Percentiles rank a stretch among this genome's conserved stretches.
Evolutionary conservation across 1,284 basidiomycete species (phyloP).

Genomic region (Binderoboletus segoi): DNA sequence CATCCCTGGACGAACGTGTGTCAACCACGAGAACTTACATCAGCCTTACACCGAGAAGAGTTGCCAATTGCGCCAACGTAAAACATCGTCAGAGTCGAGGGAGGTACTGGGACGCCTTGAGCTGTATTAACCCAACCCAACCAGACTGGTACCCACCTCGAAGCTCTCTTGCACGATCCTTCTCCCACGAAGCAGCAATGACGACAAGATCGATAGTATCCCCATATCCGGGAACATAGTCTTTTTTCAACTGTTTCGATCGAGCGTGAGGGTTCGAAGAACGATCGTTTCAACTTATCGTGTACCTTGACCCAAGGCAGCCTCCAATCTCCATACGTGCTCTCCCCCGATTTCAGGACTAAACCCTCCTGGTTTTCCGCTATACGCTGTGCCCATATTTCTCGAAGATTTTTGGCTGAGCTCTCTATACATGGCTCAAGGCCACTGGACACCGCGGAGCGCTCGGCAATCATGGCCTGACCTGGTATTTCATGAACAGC

Average conservation of each 20-base stretch:
- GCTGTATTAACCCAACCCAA: not conserved
- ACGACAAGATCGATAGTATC: conserved; percentile 80
- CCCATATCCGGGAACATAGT: conserved; percentile 82
- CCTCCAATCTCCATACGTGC: conserved; percentile 62
- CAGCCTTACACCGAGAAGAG: conserved; percentile 34
- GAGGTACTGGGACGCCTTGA: conserved; percentile 54
- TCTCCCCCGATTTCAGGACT: conserved; percentile 75
- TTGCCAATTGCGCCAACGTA: conserved; percentile 67
- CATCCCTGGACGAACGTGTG: not conserved
- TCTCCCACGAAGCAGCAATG: conserved; percentile 78
- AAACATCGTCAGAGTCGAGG: conserved; percentile 75
- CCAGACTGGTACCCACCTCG: conserved; percentile 51
- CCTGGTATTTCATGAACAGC: conserved; percentile 56
- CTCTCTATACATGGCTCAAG: conserved; percentile 11
- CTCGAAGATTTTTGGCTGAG: conserved; percentile 38
- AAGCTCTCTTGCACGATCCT: conserved; percentile 72
- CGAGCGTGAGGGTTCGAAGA: not conserved
- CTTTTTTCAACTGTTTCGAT: conserved; percentile 55
- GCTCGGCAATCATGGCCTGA: conserved; percentile 63
- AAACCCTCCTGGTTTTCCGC: conserved; percentile 64
- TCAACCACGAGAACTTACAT: conserved; percentile 38
- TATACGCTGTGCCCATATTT: conserved; percentile 54
- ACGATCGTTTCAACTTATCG: not conserved
- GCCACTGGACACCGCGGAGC: conserved; percentile 43
- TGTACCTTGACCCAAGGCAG: conserved; percentile 78